Evolutionary conservation across 2,329 filamentous ascomycete species (phyloP).

Genomic region (Fusarium gaditjirri): DNA sequence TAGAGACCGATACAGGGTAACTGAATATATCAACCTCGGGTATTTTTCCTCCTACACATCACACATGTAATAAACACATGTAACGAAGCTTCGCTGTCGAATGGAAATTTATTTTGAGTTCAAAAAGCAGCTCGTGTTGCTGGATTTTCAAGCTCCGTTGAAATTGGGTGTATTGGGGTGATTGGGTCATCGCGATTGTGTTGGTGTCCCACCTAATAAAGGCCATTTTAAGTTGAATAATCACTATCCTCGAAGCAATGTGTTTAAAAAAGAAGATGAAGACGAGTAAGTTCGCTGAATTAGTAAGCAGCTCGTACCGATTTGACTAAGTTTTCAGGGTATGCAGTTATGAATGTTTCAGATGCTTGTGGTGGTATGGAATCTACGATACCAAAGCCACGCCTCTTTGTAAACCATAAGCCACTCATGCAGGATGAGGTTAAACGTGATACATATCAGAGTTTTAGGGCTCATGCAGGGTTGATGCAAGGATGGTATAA

Average conservation of each 20-base stretch:
- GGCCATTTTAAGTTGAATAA: not conserved
- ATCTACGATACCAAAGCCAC: constrained; percentile 9
- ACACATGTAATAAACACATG: not conserved
- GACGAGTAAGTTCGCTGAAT: not conserved
- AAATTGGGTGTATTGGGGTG: not conserved
- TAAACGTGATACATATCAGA: constrained; percentile 3
- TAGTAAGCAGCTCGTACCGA: not conserved
- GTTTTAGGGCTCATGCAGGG: constrained; percentile 18
- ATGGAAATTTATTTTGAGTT: too few relatives aligned
- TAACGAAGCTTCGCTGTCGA: not conserved
- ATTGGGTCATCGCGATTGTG: too few relatives aligned
- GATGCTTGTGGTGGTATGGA: constrained; percentile 9
- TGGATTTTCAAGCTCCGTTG: not conserved
- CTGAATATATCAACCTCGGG: not conserved
- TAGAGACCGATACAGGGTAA: not conserved
- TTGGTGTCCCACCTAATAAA: not conserved
- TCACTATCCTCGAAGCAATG: not conserved
- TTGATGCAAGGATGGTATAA: constrained; percentile 29
- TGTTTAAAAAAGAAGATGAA: constrained; percentile 2
- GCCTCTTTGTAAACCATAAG: constrained; percentile 5
- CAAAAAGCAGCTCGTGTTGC: not conserved
- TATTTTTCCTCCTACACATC: not conserved
- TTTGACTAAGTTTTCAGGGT: not conserved
- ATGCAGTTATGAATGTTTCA: constrained; percentile 3
- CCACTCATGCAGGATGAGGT: constrained; percentile 4